Evolutionary conservation across 2,329 filamentous ascomycete species (phyloP).

Genomic region (Tympanopsis confertula): DNA sequence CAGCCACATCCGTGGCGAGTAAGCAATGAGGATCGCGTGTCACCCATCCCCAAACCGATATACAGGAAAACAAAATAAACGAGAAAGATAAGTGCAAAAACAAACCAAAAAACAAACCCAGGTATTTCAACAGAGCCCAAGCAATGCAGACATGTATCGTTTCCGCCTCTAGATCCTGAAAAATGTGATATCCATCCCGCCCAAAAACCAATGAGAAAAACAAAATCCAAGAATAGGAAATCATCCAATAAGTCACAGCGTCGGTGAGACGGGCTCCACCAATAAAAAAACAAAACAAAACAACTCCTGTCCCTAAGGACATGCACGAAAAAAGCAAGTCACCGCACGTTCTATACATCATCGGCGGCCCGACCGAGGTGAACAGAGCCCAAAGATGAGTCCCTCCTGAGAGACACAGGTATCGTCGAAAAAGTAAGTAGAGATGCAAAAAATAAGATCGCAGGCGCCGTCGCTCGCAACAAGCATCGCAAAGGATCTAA

Average conservation of each 20-base stretch:
- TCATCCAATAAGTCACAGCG: background rate
- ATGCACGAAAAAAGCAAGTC: background rate
- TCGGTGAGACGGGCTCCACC: background rate
- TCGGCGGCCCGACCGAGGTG: background rate
- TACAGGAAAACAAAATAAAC: no score
- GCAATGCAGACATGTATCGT: slow-evolving; percentile 1
- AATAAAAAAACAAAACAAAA: background rate
- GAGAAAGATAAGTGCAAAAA: background rate
- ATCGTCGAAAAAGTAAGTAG: background rate
- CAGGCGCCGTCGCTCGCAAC: slow-evolving; percentile 1
- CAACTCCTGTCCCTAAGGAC: background rate
- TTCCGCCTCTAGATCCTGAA: slow-evolving; percentile 1
- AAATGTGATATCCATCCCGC: background rate
- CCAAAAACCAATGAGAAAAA: background rate
- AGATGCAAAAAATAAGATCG: background rate
- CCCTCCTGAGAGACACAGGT: background rate
- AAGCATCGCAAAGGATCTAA: slow-evolving; percentile 1
- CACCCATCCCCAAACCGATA: no score
- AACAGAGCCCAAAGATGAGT: background rate
- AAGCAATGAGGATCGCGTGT: no score
- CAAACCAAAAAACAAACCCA: background rate
- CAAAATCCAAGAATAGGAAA: background rate
- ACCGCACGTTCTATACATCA: background rate
- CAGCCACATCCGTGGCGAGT: no score
- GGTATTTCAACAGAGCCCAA: background rate